Evolutionary conservation across 805 yeast genomes (phyloP).

Genomic region (Kurtzmaniella fragi): DNA sequence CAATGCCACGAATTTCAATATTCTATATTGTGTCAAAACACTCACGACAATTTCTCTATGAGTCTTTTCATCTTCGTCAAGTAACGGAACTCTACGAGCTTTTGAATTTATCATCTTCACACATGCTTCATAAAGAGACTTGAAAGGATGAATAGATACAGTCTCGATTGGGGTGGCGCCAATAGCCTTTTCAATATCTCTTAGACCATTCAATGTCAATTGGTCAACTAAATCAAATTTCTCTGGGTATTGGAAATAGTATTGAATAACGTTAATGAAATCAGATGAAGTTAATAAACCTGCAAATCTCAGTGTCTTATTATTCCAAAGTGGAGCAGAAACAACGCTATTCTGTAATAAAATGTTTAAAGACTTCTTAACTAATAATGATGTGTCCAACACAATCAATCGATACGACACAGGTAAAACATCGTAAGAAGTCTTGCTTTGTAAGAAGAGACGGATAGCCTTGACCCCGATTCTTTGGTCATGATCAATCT

Average conservation of each 20-base stretch:
- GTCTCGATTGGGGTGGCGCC: constrained; percentile 86
- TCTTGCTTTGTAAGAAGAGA: constrained; percentile 77
- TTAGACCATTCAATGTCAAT: constrained; percentile 75
- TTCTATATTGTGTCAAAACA: constrained; percentile 93
- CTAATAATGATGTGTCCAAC: constrained; percentile 83
- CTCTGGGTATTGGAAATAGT: constrained; percentile 85
- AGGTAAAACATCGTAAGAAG: constrained; percentile 94
- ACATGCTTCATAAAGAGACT: constrained; percentile 88
- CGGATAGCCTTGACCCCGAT: constrained; percentile 81
- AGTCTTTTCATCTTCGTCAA: constrained; percentile 90
- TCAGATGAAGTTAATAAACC: constrained; percentile 90
- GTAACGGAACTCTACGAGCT: constrained; percentile 89
- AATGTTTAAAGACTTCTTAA: constrained; percentile 86
- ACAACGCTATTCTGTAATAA: constrained; percentile 90
- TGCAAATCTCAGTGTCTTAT: constrained; percentile 81
- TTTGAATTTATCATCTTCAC: constrained; percentile 81
- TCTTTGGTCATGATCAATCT: constrained; percentile 56
- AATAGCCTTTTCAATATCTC: constrained; percentile 81
- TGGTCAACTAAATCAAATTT: constrained; percentile 84
- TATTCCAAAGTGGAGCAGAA: constrained; percentile 96
- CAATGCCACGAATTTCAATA: constrained; percentile 88
- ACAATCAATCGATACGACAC: constrained; percentile 91
- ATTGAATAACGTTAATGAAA: constrained; percentile 91
- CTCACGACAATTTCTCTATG: constrained; percentile 91
- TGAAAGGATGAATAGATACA: constrained; percentile 84